Percentiles rank a stretch among this genome's conserved stretches.
Conservation (phyloP, 139 green algal species). For the Picochlorum sp. region DNA sequence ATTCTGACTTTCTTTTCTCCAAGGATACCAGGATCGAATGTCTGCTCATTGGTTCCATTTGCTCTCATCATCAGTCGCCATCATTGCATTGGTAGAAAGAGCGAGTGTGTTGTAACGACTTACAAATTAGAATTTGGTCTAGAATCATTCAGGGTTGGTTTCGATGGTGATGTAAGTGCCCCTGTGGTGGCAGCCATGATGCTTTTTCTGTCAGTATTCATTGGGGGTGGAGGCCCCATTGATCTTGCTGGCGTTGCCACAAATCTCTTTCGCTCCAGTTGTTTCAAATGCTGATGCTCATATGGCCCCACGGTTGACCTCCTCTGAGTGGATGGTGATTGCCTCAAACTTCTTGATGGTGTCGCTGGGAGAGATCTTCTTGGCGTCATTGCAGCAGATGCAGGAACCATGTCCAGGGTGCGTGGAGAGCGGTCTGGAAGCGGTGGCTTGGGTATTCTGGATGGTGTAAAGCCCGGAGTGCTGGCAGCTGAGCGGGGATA, state of each 20-base stretch:
- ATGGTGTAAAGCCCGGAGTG: not conserved
- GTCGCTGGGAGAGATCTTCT: slow-evolving; percentile 2
- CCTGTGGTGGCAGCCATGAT: too few relatives aligned
- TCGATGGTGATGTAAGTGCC: too few relatives aligned
- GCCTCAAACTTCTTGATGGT: not conserved
- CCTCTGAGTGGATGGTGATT: not conserved
- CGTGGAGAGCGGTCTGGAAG: not conserved
- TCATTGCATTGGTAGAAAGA: too few relatives aligned
- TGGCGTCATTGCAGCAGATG: not conserved
- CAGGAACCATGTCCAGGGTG: not conserved
- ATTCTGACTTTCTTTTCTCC: too few relatives aligned
- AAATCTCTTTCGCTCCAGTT: not conserved
- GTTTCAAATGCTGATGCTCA: slow-evolving; percentile 6
- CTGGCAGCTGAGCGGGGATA: not conserved
- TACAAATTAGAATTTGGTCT: too few relatives aligned
- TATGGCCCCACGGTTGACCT: not conserved
- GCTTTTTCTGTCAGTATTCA: too few relatives aligned
- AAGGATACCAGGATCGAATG: too few relatives aligned
- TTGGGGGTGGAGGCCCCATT: not conserved
- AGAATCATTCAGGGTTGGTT: too few relatives aligned
- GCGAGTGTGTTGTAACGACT: too few relatives aligned
- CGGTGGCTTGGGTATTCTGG: not conserved
- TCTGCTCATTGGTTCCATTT: too few relatives aligned
- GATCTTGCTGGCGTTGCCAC: not conserved
- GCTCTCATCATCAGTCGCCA: too few relatives aligned